These are phyloP conservation scores for Eruca vesicaria DNA, from an alignment of 441 rosid species.

Conservation along the genomic window DNA sequence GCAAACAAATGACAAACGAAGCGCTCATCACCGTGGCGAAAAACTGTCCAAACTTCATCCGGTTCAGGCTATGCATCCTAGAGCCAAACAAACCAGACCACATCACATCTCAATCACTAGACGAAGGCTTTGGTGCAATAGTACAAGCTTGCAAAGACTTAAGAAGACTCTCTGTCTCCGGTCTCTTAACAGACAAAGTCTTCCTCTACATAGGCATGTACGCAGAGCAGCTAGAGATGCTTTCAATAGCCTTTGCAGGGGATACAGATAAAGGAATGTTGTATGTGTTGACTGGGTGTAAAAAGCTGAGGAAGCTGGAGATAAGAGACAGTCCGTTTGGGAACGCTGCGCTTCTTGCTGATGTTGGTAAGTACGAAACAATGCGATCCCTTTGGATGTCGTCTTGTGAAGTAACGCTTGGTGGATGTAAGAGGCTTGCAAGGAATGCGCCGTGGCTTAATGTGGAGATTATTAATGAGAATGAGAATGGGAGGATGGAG, in stretches of 20 bases:
- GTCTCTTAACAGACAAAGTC: constrained; percentile 76
- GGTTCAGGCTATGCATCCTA: constrained; percentile 81
- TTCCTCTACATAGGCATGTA: constrained; percentile 84
- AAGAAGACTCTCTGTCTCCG: constrained; percentile 70
- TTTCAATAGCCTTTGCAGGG: constrained; percentile 92
- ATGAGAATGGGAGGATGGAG: constrained; percentile 24
- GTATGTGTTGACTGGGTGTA: constrained; percentile 81
- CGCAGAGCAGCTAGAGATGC: constrained; percentile 88
- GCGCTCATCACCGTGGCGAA: constrained; percentile 81
- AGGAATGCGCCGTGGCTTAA: constrained; percentile 68
- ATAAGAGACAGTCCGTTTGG: constrained; percentile 88
- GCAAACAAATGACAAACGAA: constrained; percentile 93
- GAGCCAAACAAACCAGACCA: constrained; percentile 79
- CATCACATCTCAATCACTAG: constrained; percentile 66
- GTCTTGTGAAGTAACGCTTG: constrained; percentile 84
- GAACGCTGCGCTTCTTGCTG: constrained; percentile 71
- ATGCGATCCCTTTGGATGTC: constrained; percentile 99
- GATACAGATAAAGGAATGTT: constrained; percentile 80
- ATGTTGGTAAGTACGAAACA: constrained; percentile 84
- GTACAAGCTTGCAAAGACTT: constrained; percentile 72
- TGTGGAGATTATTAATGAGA: constrained; percentile 81
- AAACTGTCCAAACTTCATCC: constrained; percentile 74
- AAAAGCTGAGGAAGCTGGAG: constrained; percentile 82
- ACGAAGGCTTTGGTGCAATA: constrained; percentile 95
- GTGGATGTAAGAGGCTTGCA: constrained; percentile 81